phyloP scores from a whole-genome alignment of 805 yeast genomes.

The Metschnikowia kunwiensis region DNA sequence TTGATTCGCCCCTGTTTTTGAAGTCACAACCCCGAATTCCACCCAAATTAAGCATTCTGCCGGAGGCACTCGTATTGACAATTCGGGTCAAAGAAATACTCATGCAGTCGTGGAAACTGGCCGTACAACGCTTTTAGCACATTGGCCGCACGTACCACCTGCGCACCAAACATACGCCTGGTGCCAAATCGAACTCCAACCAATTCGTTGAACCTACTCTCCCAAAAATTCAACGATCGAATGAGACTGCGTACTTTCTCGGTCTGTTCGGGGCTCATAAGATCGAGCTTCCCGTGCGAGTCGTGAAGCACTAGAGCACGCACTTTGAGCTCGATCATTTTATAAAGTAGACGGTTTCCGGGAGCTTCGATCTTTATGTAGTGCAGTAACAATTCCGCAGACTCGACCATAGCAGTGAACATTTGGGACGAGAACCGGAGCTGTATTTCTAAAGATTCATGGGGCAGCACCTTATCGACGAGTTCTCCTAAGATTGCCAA shows the following conservation, averaged over 20 bases:
- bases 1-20: too few species aligned
- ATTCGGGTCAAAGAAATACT: neutral
- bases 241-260: neutral
- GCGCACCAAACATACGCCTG: neutral
- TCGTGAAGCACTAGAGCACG: neutral
- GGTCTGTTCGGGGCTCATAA: too few species aligned
- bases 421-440: neutral
- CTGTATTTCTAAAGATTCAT: neutral
- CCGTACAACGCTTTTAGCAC: neutral
- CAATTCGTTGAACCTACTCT: neutral
- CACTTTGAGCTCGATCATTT: constrained; percentile 3
- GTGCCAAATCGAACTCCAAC: neutral
- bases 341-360: constrained; percentile 3
- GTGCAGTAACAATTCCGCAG: neutral
- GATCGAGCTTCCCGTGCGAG: constrained; percentile 1
- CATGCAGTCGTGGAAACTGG: neutral
- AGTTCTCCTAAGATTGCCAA: neutral
- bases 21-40: too few species aligned
- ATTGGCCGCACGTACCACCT: neutral
- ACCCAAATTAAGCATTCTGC: too few species aligned
- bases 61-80: too few species aligned
- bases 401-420: neutral
- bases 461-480: neutral
- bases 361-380: neutral
- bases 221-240: constrained; percentile 1